These are phyloP conservation scores for Chiua virens DNA, from an alignment of 768 basidiomycete species.

Conservation along the genomic window DNA sequence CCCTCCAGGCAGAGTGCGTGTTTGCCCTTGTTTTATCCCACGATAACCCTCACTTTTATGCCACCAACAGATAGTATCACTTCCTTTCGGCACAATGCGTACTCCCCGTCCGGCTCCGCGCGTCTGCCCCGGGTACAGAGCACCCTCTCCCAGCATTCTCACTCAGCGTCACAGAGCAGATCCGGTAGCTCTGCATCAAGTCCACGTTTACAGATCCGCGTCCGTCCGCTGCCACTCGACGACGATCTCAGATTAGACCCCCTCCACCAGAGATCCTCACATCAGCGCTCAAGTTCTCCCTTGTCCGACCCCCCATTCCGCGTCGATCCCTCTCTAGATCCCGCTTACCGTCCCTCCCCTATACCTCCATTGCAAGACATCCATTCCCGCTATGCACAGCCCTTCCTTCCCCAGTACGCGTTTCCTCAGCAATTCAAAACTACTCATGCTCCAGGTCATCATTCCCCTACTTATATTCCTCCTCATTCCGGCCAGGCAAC, in stretches of 20 bases:
- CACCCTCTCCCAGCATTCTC: conserved; percentile 27
- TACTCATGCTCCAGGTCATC: conserved; percentile 22
- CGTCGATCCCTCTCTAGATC: conserved; percentile 15
- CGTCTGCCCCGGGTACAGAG: conserved; percentile 39
- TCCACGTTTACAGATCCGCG: conserved; percentile 41
- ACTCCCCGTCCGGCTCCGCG: conserved; percentile 32
- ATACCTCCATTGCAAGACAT: conserved; percentile 24
- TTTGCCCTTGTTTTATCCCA: conserved; percentile 14
- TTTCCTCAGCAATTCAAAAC: conserved; percentile 15
- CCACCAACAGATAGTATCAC: conserved; percentile 24
- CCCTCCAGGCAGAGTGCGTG: conserved; percentile 41
- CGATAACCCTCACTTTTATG: conserved; percentile 1
- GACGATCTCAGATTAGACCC: conserved; percentile 30
- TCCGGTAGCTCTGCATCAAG: conserved; percentile 51
- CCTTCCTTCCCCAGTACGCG: conserved; percentile 15
- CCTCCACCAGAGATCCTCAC: conserved; percentile 11
- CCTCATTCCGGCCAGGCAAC: conserved; percentile 30
- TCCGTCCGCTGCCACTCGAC: conserved; percentile 43
- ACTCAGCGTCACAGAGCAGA: conserved; percentile 43
- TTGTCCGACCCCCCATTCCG: conserved; percentile 17
- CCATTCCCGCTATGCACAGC: conserved; percentile 17
- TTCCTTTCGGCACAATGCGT: conserved; percentile 28
- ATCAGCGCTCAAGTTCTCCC: conserved; percentile 19
- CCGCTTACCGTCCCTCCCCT: conserved; percentile 17
- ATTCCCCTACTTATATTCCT: conserved; percentile 24